Base-by-base conservation (phyloP, 805 yeast genomes). In the Blastobotrys parvus region DNA sequence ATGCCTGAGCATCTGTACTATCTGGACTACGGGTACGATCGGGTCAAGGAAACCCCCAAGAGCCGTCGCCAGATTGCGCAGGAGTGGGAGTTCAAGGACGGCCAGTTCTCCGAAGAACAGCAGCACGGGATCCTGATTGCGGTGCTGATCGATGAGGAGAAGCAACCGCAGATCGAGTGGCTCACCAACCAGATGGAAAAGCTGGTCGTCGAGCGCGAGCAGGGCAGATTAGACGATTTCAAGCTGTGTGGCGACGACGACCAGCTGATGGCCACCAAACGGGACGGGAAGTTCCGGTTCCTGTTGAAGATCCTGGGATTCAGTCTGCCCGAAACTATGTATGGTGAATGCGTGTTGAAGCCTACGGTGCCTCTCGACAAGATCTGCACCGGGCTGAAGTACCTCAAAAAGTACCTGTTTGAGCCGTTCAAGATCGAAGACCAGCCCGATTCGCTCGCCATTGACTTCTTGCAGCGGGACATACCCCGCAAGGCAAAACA, bases 21-120 rank as follows among this genome's bases (percentile, higher is more conserved):
- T 52, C 70, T 81, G 48, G 69, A 76, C 29, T 69, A 78, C 4
- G 95, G 94, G 19, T 77, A 77, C 37, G 63, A 67, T 17, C 61
- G 59, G 39, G 52, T 51, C 27, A 58, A 59, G 13, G 42, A 38
- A 11, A 39, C 46, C 18, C 43, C 11, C 44, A 45, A 17, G 37
- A n/a, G n/a, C n/a, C n/a, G n/a, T n/a, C n/a, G n/a, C n/a, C 27
- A 45, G 11, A 47, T 33, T 1, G 49, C 44, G 11, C 45, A 49
- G 5, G 58, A 47, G 27, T 55, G 58, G 42, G 59, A 51, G 27
- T 62, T 70, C 44, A 49, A 47, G 8, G 57, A 54, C 17, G 38
- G 55, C 6, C 47, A 51, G 6, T 44, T 60, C 17, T 62, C 65
- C 20, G 49, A 65, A 11, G 78, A 76, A 34, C 75, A 72, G 39